Base-by-base conservation (phyloP, 2,329 filamentous ascomycete genomes). In the Leptographium procerum region DNA sequence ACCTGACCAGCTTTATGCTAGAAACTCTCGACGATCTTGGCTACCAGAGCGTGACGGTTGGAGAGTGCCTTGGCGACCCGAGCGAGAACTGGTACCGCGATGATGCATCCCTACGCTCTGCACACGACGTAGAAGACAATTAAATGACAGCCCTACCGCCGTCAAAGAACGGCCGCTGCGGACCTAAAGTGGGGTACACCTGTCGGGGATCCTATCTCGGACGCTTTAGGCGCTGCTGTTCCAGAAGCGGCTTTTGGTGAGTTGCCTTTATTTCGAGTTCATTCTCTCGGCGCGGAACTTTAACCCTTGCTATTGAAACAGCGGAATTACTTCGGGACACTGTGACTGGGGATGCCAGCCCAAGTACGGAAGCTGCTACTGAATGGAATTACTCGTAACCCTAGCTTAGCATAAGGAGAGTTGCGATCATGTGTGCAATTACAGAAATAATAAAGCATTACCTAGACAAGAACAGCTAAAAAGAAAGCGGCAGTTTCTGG, bases 11-110 rank as follows among this genome's bases (percentile, higher is more conserved):
- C 22, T 75, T 74, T 65, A 69, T 77, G 59, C 65, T 77, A 26
- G 61, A 65, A n/a, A 70, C 69, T 19, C 69, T 81, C 14, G 68
- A 70, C 50, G 61, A 62, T 3, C 68, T 73, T 29, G 78, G 77
- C 1, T 75, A 73, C 61, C 64, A 65, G 48, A 72, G 73, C 58
- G 79, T 81, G 43, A 79, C 79, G 6, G 76, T 82, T 7, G 81
- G 79, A 3, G 72, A 81, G 62, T 83, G 80, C 64, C 70, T 83
- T 16, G 76, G 75, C 14, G 79, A 83, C 62, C 69, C 77, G 13
- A 61, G 63, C 2, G 70, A 69, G 51, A 73, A 76, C 64, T 83
- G 80, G 81, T 83, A 83, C 66, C 77, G 80, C 40, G 9, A 26
- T 14, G 9, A 26, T 14, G 26, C 29, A 29, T 22, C 57, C 1